These are phyloP conservation scores for Metarhizium rileyi DNA, from an alignment of 2,329 filamentous ascomycete species.

Conservation along the genomic window DNA sequence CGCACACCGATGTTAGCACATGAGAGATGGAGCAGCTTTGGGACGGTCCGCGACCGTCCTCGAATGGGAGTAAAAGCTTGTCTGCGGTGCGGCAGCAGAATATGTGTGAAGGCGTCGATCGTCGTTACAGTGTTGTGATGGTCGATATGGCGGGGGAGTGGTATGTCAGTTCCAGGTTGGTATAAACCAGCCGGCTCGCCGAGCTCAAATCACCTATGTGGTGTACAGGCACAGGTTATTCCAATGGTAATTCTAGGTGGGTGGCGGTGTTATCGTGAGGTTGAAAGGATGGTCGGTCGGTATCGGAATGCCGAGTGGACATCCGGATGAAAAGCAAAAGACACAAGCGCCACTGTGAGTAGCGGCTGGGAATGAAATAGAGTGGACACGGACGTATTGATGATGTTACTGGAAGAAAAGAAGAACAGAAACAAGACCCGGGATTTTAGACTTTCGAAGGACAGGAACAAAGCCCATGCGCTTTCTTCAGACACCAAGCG, in stretches of 20 bases:
- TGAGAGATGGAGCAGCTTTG: conserved; percentile 4
- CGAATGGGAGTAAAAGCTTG: not conserved
- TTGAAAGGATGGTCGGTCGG: not conserved
- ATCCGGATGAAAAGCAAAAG: not conserved
- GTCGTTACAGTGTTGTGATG: not conserved
- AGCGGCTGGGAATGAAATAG: not conserved
- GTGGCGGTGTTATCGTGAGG: not conserved
- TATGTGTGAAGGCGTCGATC: not conserved
- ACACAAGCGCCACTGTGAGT: not conserved
- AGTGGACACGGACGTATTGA: not conserved
- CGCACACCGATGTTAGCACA: conserved; percentile 16
- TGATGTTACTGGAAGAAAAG: not conserved
- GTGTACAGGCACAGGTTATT: no score
- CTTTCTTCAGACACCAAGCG: not conserved
- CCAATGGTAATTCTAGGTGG: not conserved
- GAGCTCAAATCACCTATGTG: no score
- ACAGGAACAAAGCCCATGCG: not conserved
- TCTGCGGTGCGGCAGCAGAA: not conserved
- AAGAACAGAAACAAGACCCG: not conserved
- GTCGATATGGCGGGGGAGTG: no score
- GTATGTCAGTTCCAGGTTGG: no score
- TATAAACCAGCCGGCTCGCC: no score
- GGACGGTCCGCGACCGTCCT: conserved; percentile 5
- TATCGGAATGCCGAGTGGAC: not conserved
- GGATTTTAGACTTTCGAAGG: not conserved